Base-by-base conservation (phyloP, 179 eudicot genomes). In the Amaranthus tricolor region DNA sequence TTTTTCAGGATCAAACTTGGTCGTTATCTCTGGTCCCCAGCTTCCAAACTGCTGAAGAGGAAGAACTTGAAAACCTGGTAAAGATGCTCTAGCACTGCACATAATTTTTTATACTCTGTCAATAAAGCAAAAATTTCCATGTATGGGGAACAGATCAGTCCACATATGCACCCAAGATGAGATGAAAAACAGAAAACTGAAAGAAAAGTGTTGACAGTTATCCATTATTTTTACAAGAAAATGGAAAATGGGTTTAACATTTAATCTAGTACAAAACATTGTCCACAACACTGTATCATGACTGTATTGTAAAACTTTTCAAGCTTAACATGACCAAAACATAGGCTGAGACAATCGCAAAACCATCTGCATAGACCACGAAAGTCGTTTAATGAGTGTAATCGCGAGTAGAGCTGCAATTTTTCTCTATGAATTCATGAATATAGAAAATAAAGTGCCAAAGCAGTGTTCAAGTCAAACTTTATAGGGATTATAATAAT, bases 41-140 rank as follows among this genome's bases (percentile, higher is more conserved):
- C 82, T 87, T 72, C 94, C 98, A 77, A 91, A 96, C 81, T 93
- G 92, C 74, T 87, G 96, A 69, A 96, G 97, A 13, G 99, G 96
- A 77, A 96, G 92, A 85, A 91, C 94, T 77, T 87, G 77, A 83
- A 96, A 96, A 62, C 90, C 91, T 44, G 92, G 90, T 82, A 96
- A 87, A 19, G 98, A 89, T 81, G 98, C 97, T 71, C 40, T 84
- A 21, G 78, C 87, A 82, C 99, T 96, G 89, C 74, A 76, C 16
- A 74, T 11, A 76, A 66, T 52, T 16, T 45, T 8, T 20, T 51
- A 1, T 24, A 64, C 31, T 64, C 58, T 20, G 51, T 76, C 59
- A 76, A 56, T 21, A 10, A 58, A 68, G 13, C 3, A 10, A 51
- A 11, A 50, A 8, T 16, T 5, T 20, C 11, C 40, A 20, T 9